Evolutionary conservation across 2,329 filamentous ascomycete genomes (phyloP).

Genomic region (Magnaporthales sp.): DNA sequence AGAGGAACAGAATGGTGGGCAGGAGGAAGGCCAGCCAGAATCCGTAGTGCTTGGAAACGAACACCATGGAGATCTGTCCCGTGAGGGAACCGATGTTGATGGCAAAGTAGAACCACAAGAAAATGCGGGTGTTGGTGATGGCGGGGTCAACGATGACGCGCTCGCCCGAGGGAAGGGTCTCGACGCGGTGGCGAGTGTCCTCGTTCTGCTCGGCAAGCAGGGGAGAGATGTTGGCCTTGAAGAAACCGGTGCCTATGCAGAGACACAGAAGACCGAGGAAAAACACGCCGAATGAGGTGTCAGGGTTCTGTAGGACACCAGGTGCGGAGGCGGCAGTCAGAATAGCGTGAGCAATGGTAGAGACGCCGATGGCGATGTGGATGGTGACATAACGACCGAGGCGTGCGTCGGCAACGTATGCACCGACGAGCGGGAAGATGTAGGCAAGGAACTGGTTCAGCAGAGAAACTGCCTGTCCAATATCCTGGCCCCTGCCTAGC

Average conservation of each 20-base stretch:
- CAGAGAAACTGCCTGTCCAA: slow-evolving; percentile 36
- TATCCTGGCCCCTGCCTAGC: slow-evolving; percentile 52
- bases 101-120: slow-evolving; percentile 55
- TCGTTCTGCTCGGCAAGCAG: slow-evolving; percentile 64
- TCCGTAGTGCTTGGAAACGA: slow-evolving; percentile 65
- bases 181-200: slow-evolving; percentile 47
- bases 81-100: slow-evolving; percentile 62
- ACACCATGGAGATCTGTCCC: slow-evolving; percentile 59
- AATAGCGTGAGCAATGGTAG: slow-evolving; percentile 57
- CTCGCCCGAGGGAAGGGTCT: slow-evolving; percentile 46
- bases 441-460: slow-evolving; percentile 57
- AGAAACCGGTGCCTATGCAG: slow-evolving; percentile 63
- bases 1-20: slow-evolving; percentile 55
- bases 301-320: slow-evolving; percentile 46
- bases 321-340: slow-evolving; percentile 59
- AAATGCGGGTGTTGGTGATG: slow-evolving; percentile 59
- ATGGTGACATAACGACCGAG: slow-evolving; percentile 67
- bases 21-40: slow-evolving; percentile 65
- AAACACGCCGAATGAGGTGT: slow-evolving; percentile 55
- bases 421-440: slow-evolving; percentile 44
- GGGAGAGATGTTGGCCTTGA: slow-evolving; percentile 73
- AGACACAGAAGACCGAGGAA: slow-evolving; percentile 53
- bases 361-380: slow-evolving; percentile 55
- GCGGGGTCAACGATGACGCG: slow-evolving; percentile 64
- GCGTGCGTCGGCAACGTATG: slow-evolving; percentile 43